phyloP scores from a whole-genome alignment of 208 protist genomes.

The Trypanosoma grayi region DNA sequence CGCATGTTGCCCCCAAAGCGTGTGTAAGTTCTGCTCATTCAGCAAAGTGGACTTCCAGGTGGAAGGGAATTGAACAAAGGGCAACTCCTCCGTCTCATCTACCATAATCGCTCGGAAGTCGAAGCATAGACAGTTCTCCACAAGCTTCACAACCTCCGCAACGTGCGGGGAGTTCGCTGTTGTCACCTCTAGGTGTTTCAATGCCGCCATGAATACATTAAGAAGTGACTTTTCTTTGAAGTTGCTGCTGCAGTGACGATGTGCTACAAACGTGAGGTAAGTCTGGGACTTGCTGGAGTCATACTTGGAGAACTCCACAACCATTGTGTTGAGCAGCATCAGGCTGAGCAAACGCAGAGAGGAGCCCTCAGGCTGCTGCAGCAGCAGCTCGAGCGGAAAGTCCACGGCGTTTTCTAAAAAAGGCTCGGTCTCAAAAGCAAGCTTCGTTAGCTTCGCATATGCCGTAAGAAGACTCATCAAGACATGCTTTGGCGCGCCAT shows the following conservation, averaged over 20 bases:
- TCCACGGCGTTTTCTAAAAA: constrained; percentile 45
- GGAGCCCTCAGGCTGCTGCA: constrained; percentile 22
- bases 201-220: constrained; percentile 46
- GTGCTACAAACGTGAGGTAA: constrained; percentile 69
- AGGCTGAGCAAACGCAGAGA: constrained; percentile 31
- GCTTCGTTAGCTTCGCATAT: constrained; percentile 67
- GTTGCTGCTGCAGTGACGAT: constrained; percentile 79
- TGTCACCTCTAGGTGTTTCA: constrained; percentile 48
- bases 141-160: constrained; percentile 48
- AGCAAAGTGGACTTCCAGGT: constrained; percentile 64
- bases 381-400: constrained; percentile 49
- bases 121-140: constrained; percentile 61
- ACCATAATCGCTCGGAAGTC: constrained; percentile 87
- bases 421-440: constrained; percentile 63
- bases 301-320: constrained; percentile 68
- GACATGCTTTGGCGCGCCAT: constrained; percentile 64
- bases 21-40: constrained; percentile 34
- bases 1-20: constrained; percentile 78
- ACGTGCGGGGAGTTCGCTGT: constrained; percentile 23
- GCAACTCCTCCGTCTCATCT: constrained; percentile 79
- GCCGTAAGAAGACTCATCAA: constrained; percentile 44
- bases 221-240: constrained; percentile 69
- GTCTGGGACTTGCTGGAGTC: constrained; percentile 62
- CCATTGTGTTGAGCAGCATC: constrained; percentile 52
- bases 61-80: constrained; percentile 72